Percentiles rank a stretch among this genome's conserved stretches.
Evolutionary conservation across 768 basidiomycete species (phyloP).

Genomic region (Cytidiella melzeri): DNA sequence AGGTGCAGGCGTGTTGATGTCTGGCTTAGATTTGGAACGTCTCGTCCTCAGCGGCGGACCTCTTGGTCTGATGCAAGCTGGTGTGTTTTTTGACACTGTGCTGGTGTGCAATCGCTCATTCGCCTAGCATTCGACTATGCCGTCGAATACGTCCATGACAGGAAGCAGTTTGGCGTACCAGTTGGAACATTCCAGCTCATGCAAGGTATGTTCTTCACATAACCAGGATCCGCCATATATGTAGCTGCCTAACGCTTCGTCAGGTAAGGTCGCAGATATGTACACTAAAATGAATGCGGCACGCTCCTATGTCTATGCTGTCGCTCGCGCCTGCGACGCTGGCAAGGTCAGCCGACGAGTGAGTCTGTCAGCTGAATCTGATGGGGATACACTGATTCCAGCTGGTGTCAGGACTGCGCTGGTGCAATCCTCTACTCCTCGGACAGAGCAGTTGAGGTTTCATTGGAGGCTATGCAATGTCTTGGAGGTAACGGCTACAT

Average conservation of each 20-base stretch:
- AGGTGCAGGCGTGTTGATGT: conserved; percentile 89
- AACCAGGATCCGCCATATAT: conserved; percentile 5
- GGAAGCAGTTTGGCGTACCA: conserved; percentile 85
- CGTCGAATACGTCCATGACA: conserved; percentile 85
- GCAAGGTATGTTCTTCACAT: conserved; percentile 62
- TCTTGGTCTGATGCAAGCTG: conserved; percentile 85
- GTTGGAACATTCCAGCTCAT: conserved; percentile 92
- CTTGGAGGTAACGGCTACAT: conserved; percentile 95
- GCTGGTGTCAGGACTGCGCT: conserved; percentile 74
- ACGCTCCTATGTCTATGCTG: conserved; percentile 88
- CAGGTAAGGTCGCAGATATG: conserved; percentile 88
- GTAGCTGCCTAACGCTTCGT: conserved; percentile 15
- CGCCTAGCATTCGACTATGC: conserved; percentile 76
- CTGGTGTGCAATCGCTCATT: background rate
- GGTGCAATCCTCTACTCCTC: conserved; percentile 92
- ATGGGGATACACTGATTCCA: background rate
- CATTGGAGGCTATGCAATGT: conserved; percentile 89
- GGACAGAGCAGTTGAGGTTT: conserved; percentile 86
- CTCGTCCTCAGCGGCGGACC: conserved; percentile 91
- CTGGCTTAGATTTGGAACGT: conserved; percentile 87
- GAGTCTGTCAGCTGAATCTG: conserved; percentile 23
- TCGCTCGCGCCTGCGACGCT: conserved; percentile 81
- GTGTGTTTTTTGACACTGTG: conserved; percentile 2
- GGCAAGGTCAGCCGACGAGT: conserved; percentile 75
- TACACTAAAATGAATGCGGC: conserved; percentile 89